Evolutionary conservation across 352 stramenopile genomes (phyloP), one percentile per base, ranked within the genome.

Genomic region (Phytophthora citrophthora): DNA sequence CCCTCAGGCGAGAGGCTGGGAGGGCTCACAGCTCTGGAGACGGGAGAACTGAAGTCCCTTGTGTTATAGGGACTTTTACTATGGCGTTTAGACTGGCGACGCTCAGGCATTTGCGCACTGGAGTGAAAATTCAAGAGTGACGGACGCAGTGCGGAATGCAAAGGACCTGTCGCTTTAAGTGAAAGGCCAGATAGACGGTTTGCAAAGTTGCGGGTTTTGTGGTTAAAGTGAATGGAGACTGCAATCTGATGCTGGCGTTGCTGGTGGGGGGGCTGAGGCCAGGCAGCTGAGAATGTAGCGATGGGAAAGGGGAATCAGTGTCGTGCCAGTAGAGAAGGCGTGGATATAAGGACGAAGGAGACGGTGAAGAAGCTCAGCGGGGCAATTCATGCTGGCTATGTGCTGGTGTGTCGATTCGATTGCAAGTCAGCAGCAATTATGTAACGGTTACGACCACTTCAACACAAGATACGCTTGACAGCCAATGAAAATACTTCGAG

Each of bases 1-100:
- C 70, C 60, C 13, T 60, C 50, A n/a, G 79, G 77, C 10, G 77
- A 88, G 48, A 88, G 74, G 45, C 56, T 68, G 15, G 54, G 61
- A 41, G 32, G 50, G 65, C 62, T 72, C 54, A 67, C 58, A 40
- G 43, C 23, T 31, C 31, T 31, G 31, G 52, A 18, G n/a, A 13
- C n/a, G 26, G 60, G 57, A 12, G 56, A 63, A 41, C 31, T 44
- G 39, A 72, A 67, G 24, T n/a, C 32, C 6, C 43, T 31, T 9
- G 54, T 62, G 43, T 24, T 45, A 15, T 54, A 62, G 9, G 44
- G 15, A 26, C 38, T 57, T 1, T 45, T 56, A 26, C 57, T 60
- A 34, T 23, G 34, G 40, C 47, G 54, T 39, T 53, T 57, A 4
- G 53, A 46, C 24, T 40, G 57, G 34, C 41, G 34, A 31, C 16